Percentiles rank a stretch among this genome's conserved stretches.
phyloP scores from a whole-genome alignment of 2,329 filamentous ascomycete genomes.

The Aspergillus bombycis region DNA sequence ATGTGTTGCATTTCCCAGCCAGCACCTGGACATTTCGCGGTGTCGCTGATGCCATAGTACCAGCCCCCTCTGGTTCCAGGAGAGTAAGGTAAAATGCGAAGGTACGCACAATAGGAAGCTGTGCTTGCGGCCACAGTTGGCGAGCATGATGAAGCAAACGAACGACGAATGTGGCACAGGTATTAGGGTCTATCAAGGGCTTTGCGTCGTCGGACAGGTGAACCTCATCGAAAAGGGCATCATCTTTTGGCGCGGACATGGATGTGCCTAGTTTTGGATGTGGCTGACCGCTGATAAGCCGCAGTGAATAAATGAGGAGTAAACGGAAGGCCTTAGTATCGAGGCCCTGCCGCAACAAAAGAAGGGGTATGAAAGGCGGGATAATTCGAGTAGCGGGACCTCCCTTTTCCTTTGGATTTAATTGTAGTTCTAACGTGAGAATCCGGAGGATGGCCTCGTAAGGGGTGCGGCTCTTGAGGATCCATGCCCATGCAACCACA shows the following conservation, averaged over 20 bases:
- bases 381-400: constrained; percentile 22
- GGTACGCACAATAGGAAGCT: constrained; percentile 46
- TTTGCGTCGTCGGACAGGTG: constrained; percentile 2
- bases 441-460: constrained; percentile 43
- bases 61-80: constrained; percentile 6
- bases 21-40: constrained; percentile 29
- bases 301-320: constrained; percentile 44
- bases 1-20: constrained; percentile 52
- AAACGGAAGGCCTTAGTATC: constrained; percentile 46
- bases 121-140: constrained; percentile 50
- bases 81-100: constrained; percentile 39
- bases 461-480: constrained; percentile 42
- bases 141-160: constrained; percentile 57
- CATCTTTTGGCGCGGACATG: neutral
- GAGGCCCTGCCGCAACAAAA: constrained; percentile 49
- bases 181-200: constrained; percentile 30
- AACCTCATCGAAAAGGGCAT: constrained; percentile 7
- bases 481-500: constrained; percentile 52
- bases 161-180: constrained; percentile 45
- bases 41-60: constrained; percentile 9
- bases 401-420: constrained; percentile 17
- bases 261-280: constrained; percentile 16
- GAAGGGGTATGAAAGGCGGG: constrained; percentile 52
- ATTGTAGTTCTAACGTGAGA: constrained; percentile 30
- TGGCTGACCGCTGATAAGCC: constrained; percentile 35